A percentile compares a stretch with the other conserved stretches of the same genome.
phyloP scores from a whole-genome alignment of 2,329 filamentous ascomycete genomes.

The Ophiostoma quercus region DNA sequence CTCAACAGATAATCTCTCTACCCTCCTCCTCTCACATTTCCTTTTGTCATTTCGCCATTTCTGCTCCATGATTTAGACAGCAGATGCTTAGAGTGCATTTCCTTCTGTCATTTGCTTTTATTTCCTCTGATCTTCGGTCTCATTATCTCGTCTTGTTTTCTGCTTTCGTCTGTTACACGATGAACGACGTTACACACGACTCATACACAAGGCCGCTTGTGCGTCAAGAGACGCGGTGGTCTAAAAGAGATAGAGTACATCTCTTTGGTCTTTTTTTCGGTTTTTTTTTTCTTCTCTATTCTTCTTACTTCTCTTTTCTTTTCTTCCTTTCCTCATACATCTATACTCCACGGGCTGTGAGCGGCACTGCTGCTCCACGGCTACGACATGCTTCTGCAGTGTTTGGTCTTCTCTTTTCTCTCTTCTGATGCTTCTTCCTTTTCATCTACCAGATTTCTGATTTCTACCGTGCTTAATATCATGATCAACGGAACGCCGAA shows the following conservation, averaged over 20 bases:
- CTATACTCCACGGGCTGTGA: slow-evolving; percentile 1
- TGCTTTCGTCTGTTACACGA: slow-evolving; percentile 17
- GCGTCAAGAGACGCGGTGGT: slow-evolving; percentile 6
- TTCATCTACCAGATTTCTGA: slow-evolving; percentile 2
- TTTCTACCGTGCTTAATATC: neutral
- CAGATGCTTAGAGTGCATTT: slow-evolving; percentile 26
- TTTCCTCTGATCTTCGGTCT: neutral
- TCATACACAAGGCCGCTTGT: neutral
- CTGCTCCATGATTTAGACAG: slow-evolving; percentile 22
- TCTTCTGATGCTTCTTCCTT: neutral
- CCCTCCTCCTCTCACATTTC: neutral
- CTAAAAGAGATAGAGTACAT: slow-evolving; percentile 13
- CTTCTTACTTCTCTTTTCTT: neutral
- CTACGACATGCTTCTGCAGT: neutral
- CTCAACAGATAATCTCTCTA: slow-evolving; percentile 36
- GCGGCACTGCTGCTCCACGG: neutral
- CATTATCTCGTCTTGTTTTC: neutral
- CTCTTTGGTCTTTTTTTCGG: neutral
- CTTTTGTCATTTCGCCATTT: slow-evolving; percentile 1
- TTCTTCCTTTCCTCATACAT: neutral
- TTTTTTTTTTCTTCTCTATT: neutral
- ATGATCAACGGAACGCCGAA: slow-evolving; percentile 3
- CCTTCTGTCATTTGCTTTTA: neutral
- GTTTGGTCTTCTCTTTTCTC: neutral
- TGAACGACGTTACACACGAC: slow-evolving; percentile 18